These are phyloP conservation scores for Penicillium sp. DNA, from an alignment of 2,329 filamentous ascomycete species.

Conservation along the genomic window DNA sequence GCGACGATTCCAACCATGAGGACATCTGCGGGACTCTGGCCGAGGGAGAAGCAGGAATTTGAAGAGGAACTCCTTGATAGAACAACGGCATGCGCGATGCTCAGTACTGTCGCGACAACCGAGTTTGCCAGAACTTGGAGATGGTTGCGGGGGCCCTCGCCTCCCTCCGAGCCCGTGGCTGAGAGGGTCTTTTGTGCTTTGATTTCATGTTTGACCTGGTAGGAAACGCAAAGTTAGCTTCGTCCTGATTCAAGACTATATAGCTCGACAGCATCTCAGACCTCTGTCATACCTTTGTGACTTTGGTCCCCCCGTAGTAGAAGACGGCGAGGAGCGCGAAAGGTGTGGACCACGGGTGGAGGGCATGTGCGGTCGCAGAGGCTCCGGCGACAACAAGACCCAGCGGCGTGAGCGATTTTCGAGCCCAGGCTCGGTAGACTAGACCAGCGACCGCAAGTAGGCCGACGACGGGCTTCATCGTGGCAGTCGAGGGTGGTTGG, in stretches of 20 bases:
- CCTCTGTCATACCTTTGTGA: conserved; percentile 67
- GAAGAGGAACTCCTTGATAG: conserved; percentile 28
- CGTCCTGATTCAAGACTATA: background rate
- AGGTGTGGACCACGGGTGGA: conserved; percentile 95
- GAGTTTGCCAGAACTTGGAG: conserved; percentile 92
- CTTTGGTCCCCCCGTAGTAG: conserved; percentile 80
- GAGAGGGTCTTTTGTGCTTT: conserved; percentile 81
- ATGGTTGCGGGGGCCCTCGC: conserved; percentile 80
- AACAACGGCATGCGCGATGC: conserved; percentile 53
- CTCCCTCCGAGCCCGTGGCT: conserved; percentile 68
- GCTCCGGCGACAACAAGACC: conserved; percentile 72
- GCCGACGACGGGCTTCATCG: conserved; percentile 48
- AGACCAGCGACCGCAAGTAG: conserved; percentile 57
- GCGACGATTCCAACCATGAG: conserved; percentile 44
- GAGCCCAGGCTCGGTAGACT: conserved; percentile 67
- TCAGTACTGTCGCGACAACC: conserved; percentile 69
- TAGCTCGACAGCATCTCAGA: background rate
- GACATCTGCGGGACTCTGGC: conserved; percentile 36
- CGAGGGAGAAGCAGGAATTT: conserved; percentile 43
- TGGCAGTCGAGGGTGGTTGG: background rate
- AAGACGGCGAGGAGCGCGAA: conserved; percentile 81
- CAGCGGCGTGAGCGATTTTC: conserved; percentile 74
- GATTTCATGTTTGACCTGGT: conserved; percentile 78
- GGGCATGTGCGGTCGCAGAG: conserved; percentile 77
- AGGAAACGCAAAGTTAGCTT: conserved; percentile 3